phyloP scores from a whole-genome alignment of 495 filamentous ascomycete genomes.

The Penicillium flavigenum region DNA sequence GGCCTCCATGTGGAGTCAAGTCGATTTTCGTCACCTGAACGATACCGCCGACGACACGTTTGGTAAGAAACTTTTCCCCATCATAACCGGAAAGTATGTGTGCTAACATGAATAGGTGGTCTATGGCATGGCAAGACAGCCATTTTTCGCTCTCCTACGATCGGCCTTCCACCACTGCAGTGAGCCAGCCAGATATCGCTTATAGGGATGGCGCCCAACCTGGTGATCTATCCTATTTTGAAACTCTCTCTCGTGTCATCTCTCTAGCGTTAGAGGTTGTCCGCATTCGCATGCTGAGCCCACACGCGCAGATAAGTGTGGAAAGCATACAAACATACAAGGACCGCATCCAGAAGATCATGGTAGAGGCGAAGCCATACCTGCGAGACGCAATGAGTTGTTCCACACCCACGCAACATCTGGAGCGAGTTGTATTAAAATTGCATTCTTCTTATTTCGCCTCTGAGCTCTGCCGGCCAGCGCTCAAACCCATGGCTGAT shows the following conservation, averaged over 20 bases:
- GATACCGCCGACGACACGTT: conserved; percentile 43
- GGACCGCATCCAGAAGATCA: conserved; percentile 50
- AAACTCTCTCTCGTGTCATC: conserved; percentile 54
- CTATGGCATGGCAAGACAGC: conserved; percentile 62
- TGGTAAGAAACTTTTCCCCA: conserved; percentile 35
- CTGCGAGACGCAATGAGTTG: conserved; percentile 52
- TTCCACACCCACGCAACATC: conserved; percentile 46
- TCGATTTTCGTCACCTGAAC: conserved; percentile 42
- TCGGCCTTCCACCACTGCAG: conserved; percentile 52
- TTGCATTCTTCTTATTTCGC: conserved; percentile 58
- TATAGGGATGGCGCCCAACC: conserved; percentile 39
- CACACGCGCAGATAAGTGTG: conserved; percentile 42
- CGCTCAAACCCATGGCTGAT: conserved; percentile 45
- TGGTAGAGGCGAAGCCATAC: conserved; percentile 52
- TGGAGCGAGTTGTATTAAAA: conserved; percentile 57
- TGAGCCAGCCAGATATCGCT: conserved; percentile 50
- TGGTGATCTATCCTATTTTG: conserved; percentile 50
- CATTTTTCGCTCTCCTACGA: conserved; percentile 62
- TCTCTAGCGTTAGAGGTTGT: conserved; percentile 56
- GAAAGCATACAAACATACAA: conserved; percentile 52
- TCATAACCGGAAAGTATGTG: neutral
- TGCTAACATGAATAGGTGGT: conserved; percentile 44
- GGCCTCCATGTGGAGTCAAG: conserved; percentile 56
- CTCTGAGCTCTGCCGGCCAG: conserved; percentile 60
- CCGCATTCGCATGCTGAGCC: conserved; percentile 51